Percentiles rank a stretch among this genome's conserved stretches.
These are phyloP conservation scores for Onygenales sp. DNA, from an alignment of 2,329 filamentous ascomycete species.

Conservation along the genomic window DNA sequence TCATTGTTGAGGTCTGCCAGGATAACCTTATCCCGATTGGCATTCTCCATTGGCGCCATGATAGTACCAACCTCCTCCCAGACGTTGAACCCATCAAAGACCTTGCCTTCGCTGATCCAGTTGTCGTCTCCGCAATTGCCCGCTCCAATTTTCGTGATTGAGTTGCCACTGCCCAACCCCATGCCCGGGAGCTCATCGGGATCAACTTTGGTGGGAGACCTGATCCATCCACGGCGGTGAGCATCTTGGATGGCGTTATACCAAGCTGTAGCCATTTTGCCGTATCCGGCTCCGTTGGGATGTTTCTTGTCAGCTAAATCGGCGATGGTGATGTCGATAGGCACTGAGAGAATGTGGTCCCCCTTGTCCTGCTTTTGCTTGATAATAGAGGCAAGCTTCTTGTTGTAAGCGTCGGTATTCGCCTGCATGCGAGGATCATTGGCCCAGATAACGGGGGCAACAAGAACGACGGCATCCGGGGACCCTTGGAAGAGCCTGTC, in stretches of 20 bases:
- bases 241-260: background rate
- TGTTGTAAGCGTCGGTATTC: background rate
- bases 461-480: background rate
- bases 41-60: too few species aligned
- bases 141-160: too few species aligned
- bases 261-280: background rate
- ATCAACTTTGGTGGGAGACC: too few species aligned
- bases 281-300: background rate
- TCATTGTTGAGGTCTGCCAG: too few species aligned
- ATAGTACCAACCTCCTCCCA: too few species aligned
- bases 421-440: background rate
- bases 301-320: conserved; percentile 3
- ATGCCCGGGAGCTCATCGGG: too few species aligned
- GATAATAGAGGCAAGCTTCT: background rate
- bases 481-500: background rate
- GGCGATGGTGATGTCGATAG: background rate
- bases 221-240: background rate
- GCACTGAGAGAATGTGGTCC: background rate
- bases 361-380: background rate
- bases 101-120: too few species aligned
- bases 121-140: too few species aligned
- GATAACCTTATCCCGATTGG: too few species aligned
- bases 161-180: too few species aligned
- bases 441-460: background rate
- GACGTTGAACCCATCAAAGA: too few species aligned